Evolutionary conservation across 164 flowering plant genomes (phyloP).

Genomic region (Pachysandra terminalis): DNA sequence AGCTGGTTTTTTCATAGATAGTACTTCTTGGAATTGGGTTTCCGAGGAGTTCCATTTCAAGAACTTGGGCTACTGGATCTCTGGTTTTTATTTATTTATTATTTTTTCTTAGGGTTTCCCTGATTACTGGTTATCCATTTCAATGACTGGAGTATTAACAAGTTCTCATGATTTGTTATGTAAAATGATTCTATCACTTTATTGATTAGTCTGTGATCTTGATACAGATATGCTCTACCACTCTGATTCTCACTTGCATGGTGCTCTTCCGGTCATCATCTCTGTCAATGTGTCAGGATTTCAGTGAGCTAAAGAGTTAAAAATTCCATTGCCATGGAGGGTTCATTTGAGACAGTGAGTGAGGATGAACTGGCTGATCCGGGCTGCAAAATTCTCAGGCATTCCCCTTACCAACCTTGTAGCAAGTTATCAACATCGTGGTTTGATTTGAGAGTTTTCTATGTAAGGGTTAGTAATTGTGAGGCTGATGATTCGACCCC

Average conservation of each 20-base stretch:
- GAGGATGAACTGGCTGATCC: conserved; percentile 31
- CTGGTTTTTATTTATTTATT: no score
- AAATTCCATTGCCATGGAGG: conserved; percentile 35
- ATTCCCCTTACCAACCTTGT: conserved; percentile 27
- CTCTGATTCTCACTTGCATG: conserved; percentile 15
- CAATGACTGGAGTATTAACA: not conserved
- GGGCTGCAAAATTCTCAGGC: conserved; percentile 25
- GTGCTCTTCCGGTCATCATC: conserved; percentile 6
- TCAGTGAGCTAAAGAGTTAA: conserved; percentile 14
- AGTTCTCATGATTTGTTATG: not conserved
- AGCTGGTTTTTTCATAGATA: no score
- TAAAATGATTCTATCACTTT: not conserved
- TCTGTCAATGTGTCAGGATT: conserved; percentile 20
- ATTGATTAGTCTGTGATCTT: conserved; percentile 3
- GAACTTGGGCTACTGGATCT: no score
- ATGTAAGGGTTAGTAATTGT: conserved; percentile 67
- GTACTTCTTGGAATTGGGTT: not conserved
- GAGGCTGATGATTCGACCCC: conserved; percentile 67
- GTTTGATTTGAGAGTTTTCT: conserved; percentile 83
- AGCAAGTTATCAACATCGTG: conserved; percentile 39
- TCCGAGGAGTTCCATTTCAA: not conserved
- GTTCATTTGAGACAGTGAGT: conserved; percentile 24
- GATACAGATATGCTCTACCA: conserved; percentile 20
- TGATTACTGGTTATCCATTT: not conserved
- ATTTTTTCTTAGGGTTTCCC: no score